Base-by-base conservation (phyloP, 2,329 filamentous ascomycete species). In the Fusarium floridanum region DNA sequence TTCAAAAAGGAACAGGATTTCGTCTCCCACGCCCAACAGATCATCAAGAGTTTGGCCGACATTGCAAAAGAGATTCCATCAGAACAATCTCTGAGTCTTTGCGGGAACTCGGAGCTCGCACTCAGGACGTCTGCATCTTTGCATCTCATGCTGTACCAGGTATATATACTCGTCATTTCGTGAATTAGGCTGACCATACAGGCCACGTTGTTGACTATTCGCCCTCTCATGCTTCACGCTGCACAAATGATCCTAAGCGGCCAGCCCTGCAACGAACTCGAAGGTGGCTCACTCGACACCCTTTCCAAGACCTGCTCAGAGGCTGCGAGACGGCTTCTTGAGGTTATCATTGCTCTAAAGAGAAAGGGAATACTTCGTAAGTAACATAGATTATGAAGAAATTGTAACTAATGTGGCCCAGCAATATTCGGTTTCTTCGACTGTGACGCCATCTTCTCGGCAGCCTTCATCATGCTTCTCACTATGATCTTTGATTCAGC, bases 51-150 rank as follows among this genome's bases (percentile, higher is more conserved):
- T 4, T 10, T 59, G 8, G 34, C 55, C 20, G 55, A 59, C 6
- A 59, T 59, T 24, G 55, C 55, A 12, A 59, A 59, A n/a, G 55
- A 59, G 32, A 59, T 59, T 4, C 55, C 55, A 16, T 59, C 55
- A 8, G 55, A 59, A n/a, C 55, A 59, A 14, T 59, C 34, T 6
- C 10, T 59, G 5, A 24, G 32, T 39, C 55, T 59, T 59, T 39
- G 34, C 10, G 55, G 55, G 4, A 37, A 37, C 34, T 59, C 55
- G 5, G 34, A 59, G 4, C 55, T 59, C 6, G 55, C 55, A 12
- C 34, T 59, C 3, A 59, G 55, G 2, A 59, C 55, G 1, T 59
- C 55, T 5, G 55, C 32, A 16, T 59, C 55, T 0, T 37, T 59
- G 2, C 55, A 59, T 39, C 55, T 59, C 34, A 59, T 59, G 55